A percentile compares a stretch with the other conserved stretches of the same genome.
Evolutionary conservation across 139 green algal genomes (phyloP).

Genomic region (Picochlorum sp.): DNA sequence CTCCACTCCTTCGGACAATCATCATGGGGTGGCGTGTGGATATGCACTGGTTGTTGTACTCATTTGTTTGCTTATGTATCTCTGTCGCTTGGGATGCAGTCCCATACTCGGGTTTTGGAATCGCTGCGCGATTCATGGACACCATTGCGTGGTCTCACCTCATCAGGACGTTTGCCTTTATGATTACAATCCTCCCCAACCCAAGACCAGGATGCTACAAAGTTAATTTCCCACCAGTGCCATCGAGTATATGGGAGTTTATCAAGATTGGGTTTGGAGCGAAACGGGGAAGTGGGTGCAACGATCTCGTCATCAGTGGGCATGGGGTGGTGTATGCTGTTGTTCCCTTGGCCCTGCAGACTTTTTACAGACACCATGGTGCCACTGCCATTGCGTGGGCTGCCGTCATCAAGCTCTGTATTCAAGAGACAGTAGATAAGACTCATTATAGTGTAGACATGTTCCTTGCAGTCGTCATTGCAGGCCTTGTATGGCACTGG

Average conservation of each 20-base stretch:
- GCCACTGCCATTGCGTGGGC: conserved; percentile 5
- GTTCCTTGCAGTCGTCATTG: conserved; percentile 65
- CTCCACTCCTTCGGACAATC: conserved; percentile 12
- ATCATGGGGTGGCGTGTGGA: conserved; percentile 24
- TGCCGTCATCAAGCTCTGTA: conserved; percentile 25
- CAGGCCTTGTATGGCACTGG: conserved; percentile 58
- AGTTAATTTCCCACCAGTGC: conserved; percentile 53
- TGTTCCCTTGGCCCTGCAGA: conserved; percentile 45
- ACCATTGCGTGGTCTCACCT: conserved; percentile 49
- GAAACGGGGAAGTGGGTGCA: conserved; percentile 62
- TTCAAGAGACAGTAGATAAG: conserved; percentile 26
- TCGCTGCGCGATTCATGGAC: conserved; percentile 52
- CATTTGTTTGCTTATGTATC: conserved; percentile 49
- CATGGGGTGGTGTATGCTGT: conserved; percentile 60
- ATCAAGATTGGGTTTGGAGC: conserved; percentile 39
- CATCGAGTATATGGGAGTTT: conserved; percentile 39
- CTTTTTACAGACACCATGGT: conserved; percentile 37
- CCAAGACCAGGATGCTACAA: conserved; percentile 59
- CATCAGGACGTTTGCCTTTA: conserved; percentile 60
- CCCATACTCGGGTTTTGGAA: conserved; percentile 69
- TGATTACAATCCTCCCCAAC: conserved; percentile 71
- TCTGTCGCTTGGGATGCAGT: conserved; percentile 57
- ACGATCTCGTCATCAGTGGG: conserved; percentile 64
- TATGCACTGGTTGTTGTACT: conserved; percentile 54
- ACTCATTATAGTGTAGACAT: conserved; percentile 63